A percentile compares a stretch with the other conserved stretches of the same genome.
These are phyloP conservation scores for Ceratobasidium sp. DNA, from an alignment of 1,284 basidiomycete genomes.

Conservation along the genomic window DNA sequence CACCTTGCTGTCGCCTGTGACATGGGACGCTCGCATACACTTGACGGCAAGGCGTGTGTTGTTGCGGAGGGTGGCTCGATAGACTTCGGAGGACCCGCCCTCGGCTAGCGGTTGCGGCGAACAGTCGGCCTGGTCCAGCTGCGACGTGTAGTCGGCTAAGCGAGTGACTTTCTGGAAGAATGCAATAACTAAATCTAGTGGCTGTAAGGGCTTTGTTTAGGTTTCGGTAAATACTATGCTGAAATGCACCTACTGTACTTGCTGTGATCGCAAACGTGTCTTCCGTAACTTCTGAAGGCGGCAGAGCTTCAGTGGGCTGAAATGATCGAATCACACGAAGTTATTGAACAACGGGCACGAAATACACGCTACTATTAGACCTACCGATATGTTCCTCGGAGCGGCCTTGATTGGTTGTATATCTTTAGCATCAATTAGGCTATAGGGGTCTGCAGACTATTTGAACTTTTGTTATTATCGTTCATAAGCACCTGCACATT, in stretches of 20 bases:
- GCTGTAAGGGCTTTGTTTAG: background rate
- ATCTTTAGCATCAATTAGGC: background rate
- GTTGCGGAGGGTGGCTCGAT: background rate
- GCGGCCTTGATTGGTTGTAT: background rate
- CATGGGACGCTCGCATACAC: background rate
- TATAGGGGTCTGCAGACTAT: background rate
- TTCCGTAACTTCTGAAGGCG: background rate
- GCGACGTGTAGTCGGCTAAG: background rate
- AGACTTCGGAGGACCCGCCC: conserved; percentile 2
- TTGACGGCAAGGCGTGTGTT: background rate
- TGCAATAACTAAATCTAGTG: background rate
- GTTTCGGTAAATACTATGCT: background rate
- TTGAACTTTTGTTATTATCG: background rate
- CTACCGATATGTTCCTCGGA: background rate
- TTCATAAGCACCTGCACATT: too few relatives aligned
- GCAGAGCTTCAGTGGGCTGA: background rate
- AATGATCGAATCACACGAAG: too few relatives aligned
- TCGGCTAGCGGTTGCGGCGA: background rate
- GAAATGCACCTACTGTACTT: background rate
- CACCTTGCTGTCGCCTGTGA: background rate
- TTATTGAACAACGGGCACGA: too few relatives aligned
- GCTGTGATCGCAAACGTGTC: background rate
- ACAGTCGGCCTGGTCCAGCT: background rate
- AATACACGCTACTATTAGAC: background rate
- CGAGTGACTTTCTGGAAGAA: background rate